phyloP scores from a whole-genome alignment of 306 rosid species.

The Cyamopsis tetragonoloba region DNA sequence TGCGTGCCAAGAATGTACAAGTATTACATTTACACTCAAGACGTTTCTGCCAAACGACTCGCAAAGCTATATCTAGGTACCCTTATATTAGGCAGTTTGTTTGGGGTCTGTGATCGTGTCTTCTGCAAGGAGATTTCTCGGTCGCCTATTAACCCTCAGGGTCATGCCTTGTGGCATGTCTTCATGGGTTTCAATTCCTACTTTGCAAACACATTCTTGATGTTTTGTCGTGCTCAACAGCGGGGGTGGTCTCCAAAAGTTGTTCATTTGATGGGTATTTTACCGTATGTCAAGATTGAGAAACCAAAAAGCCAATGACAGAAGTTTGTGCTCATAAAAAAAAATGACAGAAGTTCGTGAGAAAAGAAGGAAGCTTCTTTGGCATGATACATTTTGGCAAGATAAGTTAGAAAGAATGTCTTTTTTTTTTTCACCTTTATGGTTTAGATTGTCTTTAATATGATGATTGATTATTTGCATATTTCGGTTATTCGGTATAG shows the following conservation, averaged over 20 bases:
- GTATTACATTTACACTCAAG: conserved; percentile 74
- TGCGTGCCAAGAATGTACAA: conserved; percentile 85
- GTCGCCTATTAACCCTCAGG: conserved; percentile 74
- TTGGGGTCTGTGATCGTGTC: conserved; percentile 57
- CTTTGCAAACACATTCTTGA: conserved; percentile 78
- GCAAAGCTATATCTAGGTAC: conserved; percentile 61
- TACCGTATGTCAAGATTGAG: conserved; percentile 78
- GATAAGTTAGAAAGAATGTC: too few species aligned
- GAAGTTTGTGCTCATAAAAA: too few species aligned
- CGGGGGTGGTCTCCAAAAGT: conserved; percentile 75
- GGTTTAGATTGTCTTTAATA: conserved; percentile 34
- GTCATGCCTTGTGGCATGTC: conserved; percentile 85
- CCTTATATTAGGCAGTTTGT: conserved; percentile 57
- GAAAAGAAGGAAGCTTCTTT: conserved; percentile 30
- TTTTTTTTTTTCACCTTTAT: conserved; percentile 10
- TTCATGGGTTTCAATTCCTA: conserved; percentile 82
- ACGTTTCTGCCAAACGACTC: conserved; percentile 57
- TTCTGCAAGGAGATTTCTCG: conserved; percentile 64
- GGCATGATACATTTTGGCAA: conserved; percentile 28
- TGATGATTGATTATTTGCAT: conserved; percentile 30
- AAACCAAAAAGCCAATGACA: conserved; percentile 77
- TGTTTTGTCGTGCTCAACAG: conserved; percentile 91
- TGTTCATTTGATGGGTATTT: conserved; percentile 53
- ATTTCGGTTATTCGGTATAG: conserved; percentile 34
- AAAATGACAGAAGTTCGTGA: conserved; percentile 41